These are phyloP conservation scores for Infundibulicybe gibba DNA, from an alignment of 768 basidiomycete species.

Conservation along the genomic window DNA sequence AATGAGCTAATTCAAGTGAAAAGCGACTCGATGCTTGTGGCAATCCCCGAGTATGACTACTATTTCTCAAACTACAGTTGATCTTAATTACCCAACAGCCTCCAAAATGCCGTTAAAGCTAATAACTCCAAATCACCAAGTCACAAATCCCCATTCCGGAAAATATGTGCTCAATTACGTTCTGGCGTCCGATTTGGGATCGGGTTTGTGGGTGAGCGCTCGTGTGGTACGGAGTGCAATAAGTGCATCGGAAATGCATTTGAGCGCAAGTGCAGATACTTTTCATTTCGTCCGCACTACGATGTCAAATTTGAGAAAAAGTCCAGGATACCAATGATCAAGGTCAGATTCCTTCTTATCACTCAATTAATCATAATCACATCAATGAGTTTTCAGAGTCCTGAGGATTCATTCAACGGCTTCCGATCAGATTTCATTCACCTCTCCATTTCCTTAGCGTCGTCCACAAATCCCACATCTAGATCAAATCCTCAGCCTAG, in stretches of 20 bases:
- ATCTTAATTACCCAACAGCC: not conserved
- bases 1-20: conserved; percentile 79
- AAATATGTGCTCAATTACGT: conserved; percentile 79
- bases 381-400: conserved; percentile 27
- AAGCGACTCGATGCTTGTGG: conserved; percentile 77
- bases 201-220: conserved; percentile 76
- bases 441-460: conserved; percentile 80
- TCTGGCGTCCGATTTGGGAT: conserved; percentile 88
- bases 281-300: conserved; percentile 80
- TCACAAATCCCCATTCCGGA: conserved; percentile 39
- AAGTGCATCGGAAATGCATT: conserved; percentile 60
- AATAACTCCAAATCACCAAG: conserved; percentile 4
- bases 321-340: conserved; percentile 29
- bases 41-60: conserved; percentile 75
- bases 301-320: conserved; percentile 62
- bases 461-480: conserved; percentile 31
- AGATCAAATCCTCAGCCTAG: conserved; percentile 37
- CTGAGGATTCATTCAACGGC: conserved; percentile 74
- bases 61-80: too few species aligned
- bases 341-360: conserved; percentile 32
- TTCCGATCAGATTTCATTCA: conserved; percentile 96
- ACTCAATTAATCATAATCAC: not conserved
- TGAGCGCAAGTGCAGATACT: conserved; percentile 75
- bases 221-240: conserved; percentile 69
- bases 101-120: not conserved